Evolutionary conservation across 1,139 yeast genomes (phyloP).

Genomic region (Eremothecium cymbalariae): DNA sequence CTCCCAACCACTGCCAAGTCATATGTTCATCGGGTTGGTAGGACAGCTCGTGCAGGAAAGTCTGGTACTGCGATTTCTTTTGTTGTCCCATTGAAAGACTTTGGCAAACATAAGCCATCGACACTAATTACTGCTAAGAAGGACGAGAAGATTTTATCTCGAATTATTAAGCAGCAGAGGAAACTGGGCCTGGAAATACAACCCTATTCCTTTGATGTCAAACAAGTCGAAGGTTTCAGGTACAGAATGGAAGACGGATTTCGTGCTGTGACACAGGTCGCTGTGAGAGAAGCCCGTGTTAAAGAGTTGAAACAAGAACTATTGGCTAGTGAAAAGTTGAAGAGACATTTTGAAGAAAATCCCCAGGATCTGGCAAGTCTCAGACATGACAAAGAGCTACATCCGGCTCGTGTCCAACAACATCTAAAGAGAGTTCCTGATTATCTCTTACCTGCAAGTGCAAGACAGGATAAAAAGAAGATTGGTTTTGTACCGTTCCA

Average conservation of each 20-base stretch:
- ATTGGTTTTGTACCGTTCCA: constrained; percentile 74
- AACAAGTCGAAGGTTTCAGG: constrained; percentile 91
- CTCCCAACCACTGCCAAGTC: constrained; percentile 84
- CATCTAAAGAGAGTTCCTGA: constrained; percentile 92
- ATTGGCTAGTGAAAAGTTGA: constrained; percentile 79
- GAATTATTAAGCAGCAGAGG: constrained; percentile 70
- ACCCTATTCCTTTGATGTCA: constrained; percentile 88
- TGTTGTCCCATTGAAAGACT: constrained; percentile 74
- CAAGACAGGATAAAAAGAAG: constrained; percentile 50
- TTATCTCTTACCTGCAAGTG: constrained; percentile 76
- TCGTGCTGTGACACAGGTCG: constrained; percentile 83
- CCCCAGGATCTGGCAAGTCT: constrained; percentile 89
- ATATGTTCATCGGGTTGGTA: constrained; percentile 89
- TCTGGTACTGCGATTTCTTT: constrained; percentile 93
- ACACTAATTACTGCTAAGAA: constrained; percentile 59
- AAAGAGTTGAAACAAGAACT: constrained; percentile 85
- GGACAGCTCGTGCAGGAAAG: constrained; percentile 97
- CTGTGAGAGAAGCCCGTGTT: constrained; percentile 89
- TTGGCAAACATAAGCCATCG: constrained; percentile 85
- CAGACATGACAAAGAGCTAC: constrained; percentile 86
- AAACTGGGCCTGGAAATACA: constrained; percentile 63
- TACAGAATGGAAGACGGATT: constrained; percentile 97
- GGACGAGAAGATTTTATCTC: constrained; percentile 76
- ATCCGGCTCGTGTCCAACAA: constrained; percentile 71
- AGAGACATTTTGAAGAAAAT: constrained; percentile 93